phyloP scores from a whole-genome alignment of 2,329 filamentous ascomycete species.

The Aspergillus hiratsukae region DNA sequence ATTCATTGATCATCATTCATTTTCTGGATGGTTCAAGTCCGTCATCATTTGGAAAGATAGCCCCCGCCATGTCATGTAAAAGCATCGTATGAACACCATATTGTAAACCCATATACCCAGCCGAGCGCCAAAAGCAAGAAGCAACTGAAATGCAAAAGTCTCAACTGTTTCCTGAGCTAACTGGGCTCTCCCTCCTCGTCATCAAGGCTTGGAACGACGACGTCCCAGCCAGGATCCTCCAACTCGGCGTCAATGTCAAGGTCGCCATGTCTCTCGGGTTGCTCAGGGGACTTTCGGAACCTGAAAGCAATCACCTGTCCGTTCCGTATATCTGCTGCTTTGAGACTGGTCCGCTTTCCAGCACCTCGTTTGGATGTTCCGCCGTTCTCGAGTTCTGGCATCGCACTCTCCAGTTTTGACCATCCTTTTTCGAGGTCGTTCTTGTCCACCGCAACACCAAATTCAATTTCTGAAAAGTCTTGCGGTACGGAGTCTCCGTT shows the following conservation, averaged over 20 bases:
- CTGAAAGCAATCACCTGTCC: conserved; percentile 33
- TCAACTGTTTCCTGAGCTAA: background rate
- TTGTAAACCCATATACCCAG: background rate
- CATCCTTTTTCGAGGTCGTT: conserved; percentile 50
- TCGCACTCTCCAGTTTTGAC: conserved; percentile 37
- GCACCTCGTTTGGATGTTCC: conserved; percentile 23
- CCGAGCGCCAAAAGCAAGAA: background rate
- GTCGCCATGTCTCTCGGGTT: conserved; percentile 13
- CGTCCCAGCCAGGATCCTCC: conserved; percentile 35
- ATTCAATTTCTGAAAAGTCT: conserved; percentile 39
- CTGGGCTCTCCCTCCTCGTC: conserved; percentile 27
- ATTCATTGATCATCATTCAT: background rate
- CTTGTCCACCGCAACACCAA: conserved; percentile 46
- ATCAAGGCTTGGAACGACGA: conserved; percentile 31
- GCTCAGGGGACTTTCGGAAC: conserved; percentile 23
- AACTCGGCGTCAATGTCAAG: conserved; percentile 22
- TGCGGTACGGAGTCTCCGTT: conserved; percentile 36
- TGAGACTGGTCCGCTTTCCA: conserved; percentile 26
- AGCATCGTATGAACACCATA: background rate
- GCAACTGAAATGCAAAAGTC: background rate
- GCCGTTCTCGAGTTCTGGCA: conserved; percentile 21
- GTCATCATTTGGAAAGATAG: background rate
- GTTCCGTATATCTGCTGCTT: conserved; percentile 25
- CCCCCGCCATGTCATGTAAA: background rate
- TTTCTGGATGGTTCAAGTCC: background rate